Evolutionary conservation across 495 filamentous ascomycete species (phyloP).

Genomic region (Aspergillus affinis): DNA sequence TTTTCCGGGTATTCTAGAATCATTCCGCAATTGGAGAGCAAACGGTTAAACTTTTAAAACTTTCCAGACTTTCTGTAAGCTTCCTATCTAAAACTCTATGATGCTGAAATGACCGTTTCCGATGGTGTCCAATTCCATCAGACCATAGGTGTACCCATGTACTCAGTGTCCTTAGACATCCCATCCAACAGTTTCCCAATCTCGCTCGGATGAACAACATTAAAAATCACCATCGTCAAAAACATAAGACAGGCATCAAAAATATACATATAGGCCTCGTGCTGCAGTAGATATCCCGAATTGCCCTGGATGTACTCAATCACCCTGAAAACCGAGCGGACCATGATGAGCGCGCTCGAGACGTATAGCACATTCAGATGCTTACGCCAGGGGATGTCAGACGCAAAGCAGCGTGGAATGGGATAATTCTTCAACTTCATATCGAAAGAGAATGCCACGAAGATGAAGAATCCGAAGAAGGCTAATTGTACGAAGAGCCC

Average conservation of each 20-base stretch:
- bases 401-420: slow-evolving; percentile 13
- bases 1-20: not conserved
- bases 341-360: slow-evolving; percentile 50
- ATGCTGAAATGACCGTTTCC: not conserved
- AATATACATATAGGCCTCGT: slow-evolving; percentile 58
- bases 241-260: slow-evolving; percentile 60
- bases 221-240: slow-evolving; percentile 48
- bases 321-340: slow-evolving; percentile 57
- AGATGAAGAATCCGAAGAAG: slow-evolving; percentile 40
- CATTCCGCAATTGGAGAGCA: not conserved
- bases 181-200: slow-evolving; percentile 10
- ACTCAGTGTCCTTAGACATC: not conserved
- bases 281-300: slow-evolving; percentile 43
- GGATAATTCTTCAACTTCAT: slow-evolving; percentile 27
- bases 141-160: not conserved
- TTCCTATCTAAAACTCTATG: not conserved
- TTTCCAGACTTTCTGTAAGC: too few species aligned
- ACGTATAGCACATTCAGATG: slow-evolving; percentile 50
- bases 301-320: slow-evolving; percentile 58
- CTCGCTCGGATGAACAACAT: slow-evolving; percentile 26
- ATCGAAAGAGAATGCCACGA: slow-evolving; percentile 32
- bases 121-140: not conserved
- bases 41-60: too few species aligned
- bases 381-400: slow-evolving; percentile 41
- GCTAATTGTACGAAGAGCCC: slow-evolving; percentile 38